Percentiles rank a stretch among this genome's conserved stretches.
phyloP scores from a whole-genome alignment of 1,284 basidiomycete genomes.

The Tranzscheliella williamsii region DNA sequence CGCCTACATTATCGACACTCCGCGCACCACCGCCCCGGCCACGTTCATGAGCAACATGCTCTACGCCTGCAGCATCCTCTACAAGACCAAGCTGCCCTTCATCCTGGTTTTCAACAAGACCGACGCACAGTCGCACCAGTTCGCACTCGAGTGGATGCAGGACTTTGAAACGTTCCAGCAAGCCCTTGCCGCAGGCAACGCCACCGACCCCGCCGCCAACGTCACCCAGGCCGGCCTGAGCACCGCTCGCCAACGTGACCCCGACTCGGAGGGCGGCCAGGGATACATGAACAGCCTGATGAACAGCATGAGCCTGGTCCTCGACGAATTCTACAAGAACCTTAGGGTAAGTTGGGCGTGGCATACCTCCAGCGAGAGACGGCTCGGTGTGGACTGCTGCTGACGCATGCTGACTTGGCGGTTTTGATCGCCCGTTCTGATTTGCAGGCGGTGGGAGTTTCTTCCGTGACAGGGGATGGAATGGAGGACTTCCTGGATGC shows the following conservation, averaged over 20 bases:
- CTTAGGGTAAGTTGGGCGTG: slow-evolving; percentile 72
- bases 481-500: slow-evolving; percentile 88
- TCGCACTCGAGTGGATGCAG: slow-evolving; percentile 96
- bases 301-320: slow-evolving; percentile 97
- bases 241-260: slow-evolving; percentile 9
- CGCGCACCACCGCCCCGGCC: slow-evolving; percentile 87
- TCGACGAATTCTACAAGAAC: slow-evolving; percentile 98
- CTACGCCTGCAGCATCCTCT: slow-evolving; percentile 97
- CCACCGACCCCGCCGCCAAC: slow-evolving; percentile 64
- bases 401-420: too few relatives aligned
- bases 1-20: slow-evolving; percentile 97
- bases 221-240: slow-evolving; percentile 18
- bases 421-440: slow-evolving; percentile 1
- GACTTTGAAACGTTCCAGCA: slow-evolving; percentile 80
- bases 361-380: not conserved
- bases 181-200: slow-evolving; percentile 62
- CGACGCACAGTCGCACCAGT: slow-evolving; percentile 83
- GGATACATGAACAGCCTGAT: slow-evolving; percentile 99
- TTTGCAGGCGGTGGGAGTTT: slow-evolving; percentile 85
- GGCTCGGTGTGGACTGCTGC: too few relatives aligned
- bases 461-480: slow-evolving; percentile 90
- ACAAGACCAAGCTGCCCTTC: slow-evolving; percentile 97
- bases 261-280: slow-evolving; percentile 64
- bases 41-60: slow-evolving; percentile 99
- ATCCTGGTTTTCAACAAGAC: slow-evolving; percentile 99